Base-by-base conservation (phyloP, 495 filamentous ascomycete species). In the Eremomyces bilateralis region DNA sequence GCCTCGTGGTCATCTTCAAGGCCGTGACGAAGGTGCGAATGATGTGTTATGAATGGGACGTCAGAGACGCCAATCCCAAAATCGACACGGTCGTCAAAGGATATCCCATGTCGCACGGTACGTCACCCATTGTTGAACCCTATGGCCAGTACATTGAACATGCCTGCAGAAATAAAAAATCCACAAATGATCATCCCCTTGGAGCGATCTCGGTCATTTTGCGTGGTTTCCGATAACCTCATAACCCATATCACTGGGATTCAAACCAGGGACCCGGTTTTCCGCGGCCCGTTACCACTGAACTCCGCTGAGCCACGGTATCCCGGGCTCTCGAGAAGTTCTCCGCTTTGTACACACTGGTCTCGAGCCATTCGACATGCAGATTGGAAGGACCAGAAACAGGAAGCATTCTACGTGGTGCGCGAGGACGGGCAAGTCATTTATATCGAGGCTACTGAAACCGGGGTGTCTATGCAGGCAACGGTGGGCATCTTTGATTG, bases 401-500 rank as follows among this genome's bases (percentile, higher is more conserved):
- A 42, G 12, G 54, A 58, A 21, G 38, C 37, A 34, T 36, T 58
- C 30, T 56, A 56, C 36, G 40, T 58, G 4, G 45, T 46, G 8
- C 35, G 52, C 17, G 63, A 71, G 34, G 65, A 76, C 39, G 66
- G 67, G 20, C 47, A 76, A 45, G 64, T 57, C 38, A 60, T 56
- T 24, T 64, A 46, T 29, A 45, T 71, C 20, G 56, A 64, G 18
- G 44, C 57, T 4, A 56, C 54, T 15, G 60, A 60, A 11, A 28
- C 31, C 15, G 20, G n/a, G 4, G 3, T 17, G 13, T 43, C 1
- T 21, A 28, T 4, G 4, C 35, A 21, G 16, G 20, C 15, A 22
- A 58, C 63, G 33, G 63, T 76, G 31, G 70, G 71, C 15, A 55
- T 59, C 4, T 58, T 80, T 18, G 56, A 65, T 12, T 66, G 65